Evolutionary conservation across 2,329 filamentous ascomycete genomes (phyloP), one percentile per base, ranked within the genome.

Genomic region (Fusarium sp.): DNA sequence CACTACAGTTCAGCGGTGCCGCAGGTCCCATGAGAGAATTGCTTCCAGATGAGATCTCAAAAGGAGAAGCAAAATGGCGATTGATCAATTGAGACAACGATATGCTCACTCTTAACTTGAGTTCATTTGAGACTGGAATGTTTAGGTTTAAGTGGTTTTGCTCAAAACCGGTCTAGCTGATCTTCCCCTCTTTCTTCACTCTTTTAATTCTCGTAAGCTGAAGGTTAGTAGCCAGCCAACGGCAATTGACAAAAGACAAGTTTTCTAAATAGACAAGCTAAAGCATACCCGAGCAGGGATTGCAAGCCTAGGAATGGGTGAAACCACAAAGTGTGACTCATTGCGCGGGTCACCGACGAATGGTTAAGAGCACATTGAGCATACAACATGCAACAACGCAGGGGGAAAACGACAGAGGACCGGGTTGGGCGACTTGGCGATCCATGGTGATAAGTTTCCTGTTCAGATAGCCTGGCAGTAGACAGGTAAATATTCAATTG

Each of bases 271-370:
- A 68, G 61, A 59, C 48, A 62, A 76, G 68, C 77, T 77, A 78
- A 73, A 65, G 66, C 69, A 56, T 57, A 44, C 66, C 59, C 60
- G 14, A 54, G 71, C 77, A 78, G 75, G 77, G 77, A 68, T 78
- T 41, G 8, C 24, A 73, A 70, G 65, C 66, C 69, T 56, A 77
- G 68, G 74, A 77, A 78, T 77, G 72, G 76, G 68, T 78, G 77
- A 78, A 78, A 78, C 77, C 54, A 62, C 62, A 68, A 55, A 63
- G 70, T 78, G 77, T 78, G 77, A 78, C 77, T 78, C 77, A 78
- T 78, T 75, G 52, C 61, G 64, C 55, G 66, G 73, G 50, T 58
- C 68, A 69, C 67, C 58, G 57, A 75, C 71, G 72, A 78, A 77
- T 77, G 64, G 74, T 66, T 62, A 62, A 67, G 66, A 48, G 66